Conservation (phyloP, 805 yeast species). For the Metschnikowia aberdeeniae region DNA sequence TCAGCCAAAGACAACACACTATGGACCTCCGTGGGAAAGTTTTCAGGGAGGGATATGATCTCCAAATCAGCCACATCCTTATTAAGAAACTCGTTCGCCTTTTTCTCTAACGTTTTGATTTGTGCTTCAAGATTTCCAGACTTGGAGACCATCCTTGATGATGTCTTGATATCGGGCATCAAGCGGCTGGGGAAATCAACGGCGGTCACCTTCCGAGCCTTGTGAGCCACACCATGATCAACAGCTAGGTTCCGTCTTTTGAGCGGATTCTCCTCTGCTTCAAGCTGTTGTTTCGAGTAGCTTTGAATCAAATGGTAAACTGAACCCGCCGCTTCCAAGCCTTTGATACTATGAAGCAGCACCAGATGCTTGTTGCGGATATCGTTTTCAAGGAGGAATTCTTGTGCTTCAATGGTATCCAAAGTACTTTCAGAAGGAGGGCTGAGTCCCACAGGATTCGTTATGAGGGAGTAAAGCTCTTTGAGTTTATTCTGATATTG, state of each 20-base stretch:
- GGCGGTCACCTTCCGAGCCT: conserved; percentile 6
- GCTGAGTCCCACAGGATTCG: conserved; percentile 14
- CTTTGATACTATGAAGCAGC: conserved; percentile 5
- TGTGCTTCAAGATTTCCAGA: conserved; percentile 18
- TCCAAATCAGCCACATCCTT: conserved; percentile 30
- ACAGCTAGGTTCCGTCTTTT: background rate
- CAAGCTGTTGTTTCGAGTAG: background rate
- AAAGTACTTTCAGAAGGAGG: conserved; percentile 1
- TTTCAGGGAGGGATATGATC: conserved; percentile 38
- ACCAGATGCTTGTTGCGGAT: conserved; percentile 6
- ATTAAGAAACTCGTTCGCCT: conserved; percentile 20
- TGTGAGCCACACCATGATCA: background rate
- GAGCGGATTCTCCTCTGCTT: background rate
- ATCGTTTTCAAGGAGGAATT: conserved; percentile 10
- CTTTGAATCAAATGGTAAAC: conserved; percentile 1
- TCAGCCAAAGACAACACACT: conserved; percentile 68
- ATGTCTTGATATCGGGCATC: background rate
- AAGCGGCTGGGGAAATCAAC: conserved; percentile 11
- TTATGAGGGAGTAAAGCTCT: conserved; percentile 16
- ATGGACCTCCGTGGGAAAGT: conserved; percentile 38
- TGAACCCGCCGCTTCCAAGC: conserved; percentile 3
- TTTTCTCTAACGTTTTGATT: conserved; percentile 20
- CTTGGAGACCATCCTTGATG: background rate
- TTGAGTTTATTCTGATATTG: conserved; percentile 10
- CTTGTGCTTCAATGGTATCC: conserved; percentile 5